phyloP scores from a whole-genome alignment of 1,139 yeast species.

The Geotrichum bryndzae region DNA sequence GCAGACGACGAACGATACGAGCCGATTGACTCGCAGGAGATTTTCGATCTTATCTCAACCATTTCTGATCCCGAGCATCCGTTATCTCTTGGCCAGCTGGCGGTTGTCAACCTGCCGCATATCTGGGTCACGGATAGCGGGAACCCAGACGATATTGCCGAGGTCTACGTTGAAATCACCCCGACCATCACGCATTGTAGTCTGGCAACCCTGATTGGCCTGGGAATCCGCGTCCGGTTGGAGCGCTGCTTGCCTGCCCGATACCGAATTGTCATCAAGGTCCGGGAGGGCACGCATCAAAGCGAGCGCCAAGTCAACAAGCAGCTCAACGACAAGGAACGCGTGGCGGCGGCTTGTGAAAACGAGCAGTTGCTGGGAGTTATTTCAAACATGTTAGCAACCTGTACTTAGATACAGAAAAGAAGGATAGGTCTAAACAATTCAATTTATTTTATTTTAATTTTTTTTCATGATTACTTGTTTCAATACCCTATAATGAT shows the following conservation, averaged over 20 bases:
- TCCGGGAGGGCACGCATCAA: conserved; percentile 92
- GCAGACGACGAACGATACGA: conserved; percentile 41
- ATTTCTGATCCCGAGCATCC: conserved; percentile 99
- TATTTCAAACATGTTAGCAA: conserved; percentile 83
- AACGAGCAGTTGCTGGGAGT: conserved; percentile 86
- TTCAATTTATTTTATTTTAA: too few species aligned
- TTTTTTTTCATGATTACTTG: too few species aligned
- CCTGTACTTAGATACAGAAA: conserved; percentile 43
- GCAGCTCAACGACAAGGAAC: conserved; percentile 92
- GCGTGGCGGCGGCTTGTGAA: conserved; percentile 98
- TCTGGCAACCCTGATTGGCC: conserved; percentile 88
- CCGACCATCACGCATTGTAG: conserved; percentile 98
- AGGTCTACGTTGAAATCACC: conserved; percentile 76
- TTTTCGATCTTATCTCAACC: conserved; percentile 69
- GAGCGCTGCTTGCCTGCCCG: conserved; percentile 85
- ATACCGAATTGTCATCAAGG: conserved; percentile 68
- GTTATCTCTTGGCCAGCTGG: conserved; percentile 84
- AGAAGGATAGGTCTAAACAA: neutral
- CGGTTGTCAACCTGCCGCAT: conserved; percentile 83
- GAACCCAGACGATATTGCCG: conserved; percentile 52
- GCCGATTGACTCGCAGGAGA: conserved; percentile 71
- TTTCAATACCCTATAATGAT: too few species aligned
- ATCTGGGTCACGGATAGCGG: conserved; percentile 61
- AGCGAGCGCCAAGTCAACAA: conserved; percentile 94
- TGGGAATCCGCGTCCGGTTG: conserved; percentile 86